These are phyloP conservation scores for Brassica nigra DNA, from an alignment of 345 rosid genomes.

Conservation along the genomic window DNA sequence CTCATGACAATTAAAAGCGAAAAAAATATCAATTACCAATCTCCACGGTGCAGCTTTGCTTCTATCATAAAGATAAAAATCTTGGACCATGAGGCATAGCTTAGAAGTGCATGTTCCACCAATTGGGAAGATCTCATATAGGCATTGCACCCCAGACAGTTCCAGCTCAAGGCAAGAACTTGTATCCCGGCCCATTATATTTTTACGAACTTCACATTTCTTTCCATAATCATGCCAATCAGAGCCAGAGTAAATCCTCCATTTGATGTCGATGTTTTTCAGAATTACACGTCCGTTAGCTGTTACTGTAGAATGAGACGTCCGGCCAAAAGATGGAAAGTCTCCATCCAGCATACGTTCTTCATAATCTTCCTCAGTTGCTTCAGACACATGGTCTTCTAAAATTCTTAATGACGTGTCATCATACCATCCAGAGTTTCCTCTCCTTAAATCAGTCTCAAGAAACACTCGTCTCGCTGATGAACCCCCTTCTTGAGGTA, in stretches of 20 bases:
- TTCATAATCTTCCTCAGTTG: constrained; percentile 48
- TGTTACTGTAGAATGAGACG: constrained; percentile 46
- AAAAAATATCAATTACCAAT: constrained; percentile 56
- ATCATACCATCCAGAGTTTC: constrained; percentile 74
- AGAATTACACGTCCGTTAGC: constrained; percentile 63
- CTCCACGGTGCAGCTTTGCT: constrained; percentile 81
- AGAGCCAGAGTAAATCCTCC: constrained; percentile 84
- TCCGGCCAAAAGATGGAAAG: constrained; percentile 36
- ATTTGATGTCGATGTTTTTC: constrained; percentile 61
- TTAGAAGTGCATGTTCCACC: constrained; percentile 67
- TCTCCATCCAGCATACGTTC: constrained; percentile 52
- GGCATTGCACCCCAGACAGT: constrained; percentile 63
- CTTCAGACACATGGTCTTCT: constrained; percentile 79
- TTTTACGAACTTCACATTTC: constrained; percentile 34
- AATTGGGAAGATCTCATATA: constrained; percentile 60
- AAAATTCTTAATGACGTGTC: constrained; percentile 57
- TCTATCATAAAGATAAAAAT: constrained; percentile 72
- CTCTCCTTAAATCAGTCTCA: constrained; percentile 55
- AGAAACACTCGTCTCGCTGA: constrained; percentile 41
- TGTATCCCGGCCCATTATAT: constrained; percentile 56
- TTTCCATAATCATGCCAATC: constrained; percentile 62
- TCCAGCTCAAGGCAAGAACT: constrained; percentile 67
- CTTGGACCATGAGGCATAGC: constrained; percentile 65
- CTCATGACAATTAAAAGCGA: constrained; percentile 4
- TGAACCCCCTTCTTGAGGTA: constrained; percentile 50